Evolutionary conservation across 768 basidiomycete genomes (phyloP).

Genomic region (Mycena epipterygia): DNA sequence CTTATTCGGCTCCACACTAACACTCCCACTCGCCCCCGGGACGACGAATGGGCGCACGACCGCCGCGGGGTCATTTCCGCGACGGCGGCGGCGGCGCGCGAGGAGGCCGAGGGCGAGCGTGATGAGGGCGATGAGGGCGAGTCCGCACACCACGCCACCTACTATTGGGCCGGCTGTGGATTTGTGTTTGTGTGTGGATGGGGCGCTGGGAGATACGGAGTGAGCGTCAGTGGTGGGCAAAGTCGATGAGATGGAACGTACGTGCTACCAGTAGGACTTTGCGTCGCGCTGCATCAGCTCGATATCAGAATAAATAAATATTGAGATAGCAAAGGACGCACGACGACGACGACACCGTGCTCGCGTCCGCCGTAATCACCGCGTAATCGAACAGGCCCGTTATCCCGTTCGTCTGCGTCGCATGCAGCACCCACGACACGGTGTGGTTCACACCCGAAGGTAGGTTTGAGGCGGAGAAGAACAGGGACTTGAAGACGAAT

Average conservation of each 20-base stretch:
- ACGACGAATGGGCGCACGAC: not conserved
- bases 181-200: not conserved
- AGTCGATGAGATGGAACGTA: not conserved
- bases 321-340: too few species aligned
- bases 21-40: not conserved
- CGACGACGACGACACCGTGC: not conserved
- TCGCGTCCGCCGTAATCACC: not conserved
- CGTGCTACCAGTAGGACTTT: not conserved
- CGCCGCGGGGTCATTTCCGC: not conserved
- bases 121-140: not conserved
- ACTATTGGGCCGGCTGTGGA: not conserved
- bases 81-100: not conserved
- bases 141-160: not conserved
- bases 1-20: too few species aligned
- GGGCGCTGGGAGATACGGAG: not conserved
- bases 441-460: too few species aligned
- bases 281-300: too few species aligned
- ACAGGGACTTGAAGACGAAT: too few species aligned
- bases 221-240: not conserved
- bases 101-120: not conserved
- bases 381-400: too few species aligned
- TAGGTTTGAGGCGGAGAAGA: too few species aligned
- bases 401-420: too few species aligned
- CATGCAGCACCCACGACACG: too few species aligned
- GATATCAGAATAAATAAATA: too few species aligned